Percentiles rank a stretch among this genome's conserved stretches.
Conservation (phyloP, 1,139 yeast genomes). For the Arxiozyma telluris region DNA sequence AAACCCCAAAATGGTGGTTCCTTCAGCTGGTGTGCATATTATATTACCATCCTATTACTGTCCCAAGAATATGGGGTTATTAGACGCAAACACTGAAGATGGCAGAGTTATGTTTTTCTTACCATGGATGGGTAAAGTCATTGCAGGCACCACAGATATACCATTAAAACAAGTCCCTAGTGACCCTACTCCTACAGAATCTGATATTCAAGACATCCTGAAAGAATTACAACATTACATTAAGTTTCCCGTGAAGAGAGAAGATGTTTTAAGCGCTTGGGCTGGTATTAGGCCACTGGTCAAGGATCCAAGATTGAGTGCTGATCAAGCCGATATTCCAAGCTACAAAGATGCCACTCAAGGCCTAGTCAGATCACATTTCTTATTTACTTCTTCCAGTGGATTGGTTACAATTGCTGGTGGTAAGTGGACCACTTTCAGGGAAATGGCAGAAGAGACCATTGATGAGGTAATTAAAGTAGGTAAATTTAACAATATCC, state of each 20-base stretch:
- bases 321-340: conserved; percentile 33
- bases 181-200: conserved; percentile 81
- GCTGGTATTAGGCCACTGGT: conserved; percentile 94
- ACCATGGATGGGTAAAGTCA: conserved; percentile 97
- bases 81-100: conserved; percentile 88
- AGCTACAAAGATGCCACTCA: conserved; percentile 45
- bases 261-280: conserved; percentile 93
- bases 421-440: conserved; percentile 97
- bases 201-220: conserved; percentile 81
- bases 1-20: conserved; percentile 74
- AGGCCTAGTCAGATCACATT: conserved; percentile 84
- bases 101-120: conserved; percentile 95
- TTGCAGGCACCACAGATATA: conserved; percentile 94
- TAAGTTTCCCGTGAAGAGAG: conserved; percentile 79
- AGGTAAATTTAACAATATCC: conserved; percentile 31
- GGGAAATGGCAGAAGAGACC: conserved; percentile 97
- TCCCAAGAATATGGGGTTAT: conserved; percentile 77
- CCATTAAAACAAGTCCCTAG: conserved; percentile 68
- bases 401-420: conserved; percentile 88
- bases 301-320: conserved; percentile 61
- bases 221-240: conserved; percentile 83
- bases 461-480: conserved; percentile 62
- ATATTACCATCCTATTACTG: conserved; percentile 89
- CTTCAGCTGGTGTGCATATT: conserved; percentile 84
- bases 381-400: conserved; percentile 60